Conservation (phyloP, 2,329 filamentous ascomycete genomes). For the Monilinia polystroma region DNA sequence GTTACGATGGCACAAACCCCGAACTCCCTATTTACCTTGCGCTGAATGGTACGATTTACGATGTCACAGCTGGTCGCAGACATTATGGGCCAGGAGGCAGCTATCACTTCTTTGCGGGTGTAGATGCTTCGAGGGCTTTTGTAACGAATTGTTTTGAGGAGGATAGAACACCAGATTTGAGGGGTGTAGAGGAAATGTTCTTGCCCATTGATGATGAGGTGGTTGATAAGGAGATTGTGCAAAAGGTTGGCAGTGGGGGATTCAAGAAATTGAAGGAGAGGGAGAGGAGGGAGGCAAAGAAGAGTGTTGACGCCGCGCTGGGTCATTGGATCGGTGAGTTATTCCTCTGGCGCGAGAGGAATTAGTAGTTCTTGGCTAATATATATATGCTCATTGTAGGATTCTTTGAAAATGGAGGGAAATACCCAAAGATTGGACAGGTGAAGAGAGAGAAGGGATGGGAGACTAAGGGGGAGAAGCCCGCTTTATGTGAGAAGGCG, state of each 20-base stretch:
- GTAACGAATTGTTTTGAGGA: conserved; percentile 84
- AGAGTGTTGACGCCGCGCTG: conserved; percentile 65
- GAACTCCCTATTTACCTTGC: conserved; percentile 82
- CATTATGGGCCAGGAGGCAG: conserved; percentile 81
- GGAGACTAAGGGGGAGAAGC: conserved; percentile 54
- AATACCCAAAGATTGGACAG: conserved; percentile 78
- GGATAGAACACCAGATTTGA: conserved; percentile 79
- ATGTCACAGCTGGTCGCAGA: conserved; percentile 67
- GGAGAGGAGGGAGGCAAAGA: conserved; percentile 64
- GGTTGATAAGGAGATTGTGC: conserved; percentile 50
- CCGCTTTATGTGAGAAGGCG: conserved; percentile 65
- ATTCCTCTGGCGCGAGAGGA: conserved; percentile 40
- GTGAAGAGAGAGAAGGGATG: conserved; percentile 63
- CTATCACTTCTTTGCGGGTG: conserved; percentile 84
- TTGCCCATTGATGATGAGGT: conserved; percentile 61
- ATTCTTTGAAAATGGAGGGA: conserved; percentile 77
- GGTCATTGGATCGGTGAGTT: conserved; percentile 60
- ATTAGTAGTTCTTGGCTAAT: conserved; percentile 58
- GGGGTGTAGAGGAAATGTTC: conserved; percentile 85
- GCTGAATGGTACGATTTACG: conserved; percentile 83
- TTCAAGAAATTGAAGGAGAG: conserved; percentile 54
- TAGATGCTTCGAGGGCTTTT: conserved; percentile 83
- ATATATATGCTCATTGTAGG: conserved; percentile 71
- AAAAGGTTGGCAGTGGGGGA: conserved; percentile 49
- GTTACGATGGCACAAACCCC: conserved; percentile 76